Conservation (phyloP, 1,284 basidiomycete species). For the Pseudomicrostroma phylloplanum region DNA sequence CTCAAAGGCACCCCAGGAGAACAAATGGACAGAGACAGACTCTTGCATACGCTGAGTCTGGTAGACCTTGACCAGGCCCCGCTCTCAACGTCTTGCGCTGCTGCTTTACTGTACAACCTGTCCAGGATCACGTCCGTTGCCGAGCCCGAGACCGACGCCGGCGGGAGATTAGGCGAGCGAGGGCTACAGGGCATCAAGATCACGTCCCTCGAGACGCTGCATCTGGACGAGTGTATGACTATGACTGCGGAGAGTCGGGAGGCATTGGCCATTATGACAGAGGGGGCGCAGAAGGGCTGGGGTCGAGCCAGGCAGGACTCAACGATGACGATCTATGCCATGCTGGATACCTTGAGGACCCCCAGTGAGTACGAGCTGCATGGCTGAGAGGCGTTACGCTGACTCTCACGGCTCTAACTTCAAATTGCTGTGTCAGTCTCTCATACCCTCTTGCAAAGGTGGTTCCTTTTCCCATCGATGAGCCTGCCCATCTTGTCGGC, state of each 20-base stretch:
- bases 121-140: not conserved
- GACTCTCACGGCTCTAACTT: not conserved
- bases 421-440: not conserved
- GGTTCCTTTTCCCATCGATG: constrained; percentile 14
- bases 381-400: not conserved
- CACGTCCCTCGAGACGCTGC: constrained; percentile 9
- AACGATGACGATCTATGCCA: constrained; percentile 3
- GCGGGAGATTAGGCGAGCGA: not conserved
- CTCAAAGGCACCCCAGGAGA: not conserved
- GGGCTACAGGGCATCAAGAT: not conserved
- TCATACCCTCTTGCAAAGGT: constrained; percentile 9
- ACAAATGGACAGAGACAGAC: not conserved
- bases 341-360: constrained; percentile 9
- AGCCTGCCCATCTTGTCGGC: constrained; percentile 2
- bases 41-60: not conserved
- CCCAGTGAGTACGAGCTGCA: constrained; percentile 2
- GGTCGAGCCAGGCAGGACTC: constrained; percentile 12
- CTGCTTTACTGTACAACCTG: not conserved
- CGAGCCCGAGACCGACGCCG: not conserved
- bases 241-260: constrained; percentile 10
- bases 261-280: constrained; percentile 17
- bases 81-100: constrained; percentile 1
- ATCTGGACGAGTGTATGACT: constrained; percentile 8
- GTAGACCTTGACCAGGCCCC: not conserved
- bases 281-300: not conserved